phyloP scores from a whole-genome alignment of 148 eudicot genomes.

The Dysphania ambrosioides region DNA sequence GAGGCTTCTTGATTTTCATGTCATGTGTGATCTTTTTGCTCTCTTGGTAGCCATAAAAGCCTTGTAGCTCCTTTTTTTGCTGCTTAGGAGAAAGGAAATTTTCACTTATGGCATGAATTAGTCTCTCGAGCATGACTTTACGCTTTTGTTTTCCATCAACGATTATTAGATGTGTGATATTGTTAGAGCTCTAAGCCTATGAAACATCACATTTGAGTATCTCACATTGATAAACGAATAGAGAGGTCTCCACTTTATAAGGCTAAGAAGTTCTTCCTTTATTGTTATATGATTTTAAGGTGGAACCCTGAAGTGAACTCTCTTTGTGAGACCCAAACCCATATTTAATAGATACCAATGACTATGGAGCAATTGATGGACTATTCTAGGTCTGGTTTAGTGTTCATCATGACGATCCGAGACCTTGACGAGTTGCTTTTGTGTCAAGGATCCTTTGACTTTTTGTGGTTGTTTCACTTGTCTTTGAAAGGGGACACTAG shows the following conservation, averaged over 20 bases:
- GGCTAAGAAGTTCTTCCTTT: too few relatives aligned
- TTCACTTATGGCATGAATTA: background rate
- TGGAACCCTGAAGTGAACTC: too few relatives aligned
- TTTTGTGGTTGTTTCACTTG: background rate
- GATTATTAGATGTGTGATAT: background rate
- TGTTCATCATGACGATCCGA: background rate
- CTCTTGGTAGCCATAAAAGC: background rate
- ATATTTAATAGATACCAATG: background rate
- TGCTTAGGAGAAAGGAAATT: background rate
- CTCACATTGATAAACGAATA: too few relatives aligned
- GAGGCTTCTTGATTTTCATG: background rate
- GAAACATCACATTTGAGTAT: too few relatives aligned
- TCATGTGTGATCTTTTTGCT: background rate
- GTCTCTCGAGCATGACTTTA: background rate
- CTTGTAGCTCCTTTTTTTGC: background rate
- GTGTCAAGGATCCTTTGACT: background rate
- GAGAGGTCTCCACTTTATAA: too few relatives aligned
- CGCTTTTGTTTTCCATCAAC: background rate
- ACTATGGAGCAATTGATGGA: background rate
- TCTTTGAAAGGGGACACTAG: background rate
- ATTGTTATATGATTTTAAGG: too few relatives aligned
- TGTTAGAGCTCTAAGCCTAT: too few relatives aligned
- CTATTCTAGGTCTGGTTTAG: background rate
- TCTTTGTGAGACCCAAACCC: too few relatives aligned
- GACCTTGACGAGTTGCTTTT: background rate